A percentile compares a stretch with the other conserved stretches of the same genome.
Evolutionary conservation across 768 basidiomycete species (phyloP).

Genomic region (Cubamyces lactineus): DNA sequence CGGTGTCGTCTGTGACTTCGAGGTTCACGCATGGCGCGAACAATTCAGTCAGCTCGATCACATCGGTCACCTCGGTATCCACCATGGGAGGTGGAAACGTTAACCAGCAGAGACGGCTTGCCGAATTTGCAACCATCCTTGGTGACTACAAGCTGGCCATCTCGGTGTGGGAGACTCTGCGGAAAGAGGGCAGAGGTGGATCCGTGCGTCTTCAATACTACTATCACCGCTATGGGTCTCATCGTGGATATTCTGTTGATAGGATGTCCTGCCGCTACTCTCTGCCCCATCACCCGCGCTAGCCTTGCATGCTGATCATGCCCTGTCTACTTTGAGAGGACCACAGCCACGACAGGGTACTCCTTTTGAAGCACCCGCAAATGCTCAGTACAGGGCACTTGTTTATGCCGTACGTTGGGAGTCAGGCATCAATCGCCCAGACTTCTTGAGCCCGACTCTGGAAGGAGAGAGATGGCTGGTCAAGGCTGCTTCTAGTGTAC

Average conservation of each 20-base stretch:
- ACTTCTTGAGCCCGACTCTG: slow-evolving; percentile 59
- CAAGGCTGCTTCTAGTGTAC: slow-evolving; percentile 81
- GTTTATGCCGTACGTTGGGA: slow-evolving; percentile 80
- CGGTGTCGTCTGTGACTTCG: slow-evolving; percentile 38
- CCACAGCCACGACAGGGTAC: slow-evolving; percentile 32
- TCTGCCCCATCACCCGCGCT: slow-evolving; percentile 67
- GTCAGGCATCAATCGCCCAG: slow-evolving; percentile 54
- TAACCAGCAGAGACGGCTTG: slow-evolving; percentile 82
- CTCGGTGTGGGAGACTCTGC: slow-evolving; percentile 80
- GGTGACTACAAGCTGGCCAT: slow-evolving; percentile 88
- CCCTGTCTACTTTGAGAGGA: slow-evolving; percentile 51
- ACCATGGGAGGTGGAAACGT: slow-evolving; percentile 43
- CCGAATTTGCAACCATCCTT: slow-evolving; percentile 92
- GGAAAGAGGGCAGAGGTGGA: slow-evolving; percentile 88
- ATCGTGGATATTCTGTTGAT: not conserved
- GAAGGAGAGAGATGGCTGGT: slow-evolving; percentile 88
- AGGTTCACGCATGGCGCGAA: slow-evolving; percentile 32
- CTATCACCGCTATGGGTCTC: not conserved
- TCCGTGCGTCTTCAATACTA: slow-evolving; percentile 58
- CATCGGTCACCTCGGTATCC: slow-evolving; percentile 30
- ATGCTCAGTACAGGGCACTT: slow-evolving; percentile 70
- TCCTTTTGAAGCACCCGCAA: slow-evolving; percentile 53
- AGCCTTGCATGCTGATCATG: slow-evolving; percentile 61
- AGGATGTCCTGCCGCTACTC: slow-evolving; percentile 85
- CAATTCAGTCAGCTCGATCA: slow-evolving; percentile 37